A percentile compares a stretch with the other conserved stretches of the same genome.
Evolutionary conservation across 176 grass and related monocot species (phyloP).

Genomic region (Bothriochloa decipiens): DNA sequence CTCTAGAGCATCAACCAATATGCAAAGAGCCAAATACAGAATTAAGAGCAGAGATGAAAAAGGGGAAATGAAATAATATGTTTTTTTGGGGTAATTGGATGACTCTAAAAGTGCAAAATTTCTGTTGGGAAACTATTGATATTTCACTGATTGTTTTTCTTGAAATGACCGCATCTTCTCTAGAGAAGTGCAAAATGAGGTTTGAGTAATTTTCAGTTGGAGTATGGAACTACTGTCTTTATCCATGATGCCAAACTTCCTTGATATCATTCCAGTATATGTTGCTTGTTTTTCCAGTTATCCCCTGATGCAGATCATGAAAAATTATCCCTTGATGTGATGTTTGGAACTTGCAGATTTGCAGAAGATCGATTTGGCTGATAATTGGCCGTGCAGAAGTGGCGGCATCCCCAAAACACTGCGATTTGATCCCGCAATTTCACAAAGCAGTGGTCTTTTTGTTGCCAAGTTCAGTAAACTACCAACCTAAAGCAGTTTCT

Average conservation of each 20-base stretch:
- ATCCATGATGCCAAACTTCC: neutral
- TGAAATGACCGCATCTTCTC: neutral
- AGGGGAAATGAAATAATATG: too few species aligned
- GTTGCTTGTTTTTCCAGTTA: neutral
- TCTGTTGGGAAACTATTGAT: neutral
- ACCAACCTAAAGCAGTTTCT: constrained; percentile 29
- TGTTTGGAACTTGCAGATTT: constrained; percentile 51
- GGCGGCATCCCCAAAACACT: constrained; percentile 69
- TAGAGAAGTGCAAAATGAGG: neutral
- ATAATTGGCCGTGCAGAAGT: constrained; percentile 79
- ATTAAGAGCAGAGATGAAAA: neutral
- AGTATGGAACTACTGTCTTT: neutral
- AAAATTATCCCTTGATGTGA: constrained; percentile 1
- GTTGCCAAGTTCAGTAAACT: constrained; percentile 84
- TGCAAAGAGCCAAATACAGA: neutral
- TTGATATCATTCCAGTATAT: constrained; percentile 16
- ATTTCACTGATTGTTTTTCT: neutral
- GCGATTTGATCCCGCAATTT: constrained; percentile 66
- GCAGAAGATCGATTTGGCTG: constrained; percentile 48
- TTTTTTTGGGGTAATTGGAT: neutral
- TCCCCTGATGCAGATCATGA: neutral
- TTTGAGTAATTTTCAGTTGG: neutral
- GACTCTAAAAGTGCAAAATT: neutral
- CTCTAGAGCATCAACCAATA: neutral
- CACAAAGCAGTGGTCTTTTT: constrained; percentile 86